Evolutionary conservation across 352 stramenopile species (phyloP), one percentile per base, ranked within the genome.

Genomic region (Globisporangium acanthophoron): DNA sequence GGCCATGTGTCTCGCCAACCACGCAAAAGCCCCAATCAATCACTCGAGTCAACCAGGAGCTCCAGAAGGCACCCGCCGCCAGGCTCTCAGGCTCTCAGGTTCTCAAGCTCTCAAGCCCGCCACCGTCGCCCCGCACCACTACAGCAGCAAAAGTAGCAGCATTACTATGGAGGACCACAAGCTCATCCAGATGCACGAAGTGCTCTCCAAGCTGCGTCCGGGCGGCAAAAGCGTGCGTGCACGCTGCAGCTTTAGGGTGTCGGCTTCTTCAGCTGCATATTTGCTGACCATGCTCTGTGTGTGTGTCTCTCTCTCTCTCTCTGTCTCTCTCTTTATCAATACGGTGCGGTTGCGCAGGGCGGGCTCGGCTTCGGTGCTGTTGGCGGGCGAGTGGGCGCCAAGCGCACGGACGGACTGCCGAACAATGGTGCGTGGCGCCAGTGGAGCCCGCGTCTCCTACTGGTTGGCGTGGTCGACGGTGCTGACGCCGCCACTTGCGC

Each of bases 151-250:
- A 1, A 27, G 24, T 27, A 27, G 24, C 24, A 27, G 24, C 24
- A 27, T 27, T 27, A 69, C 49, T n/a, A 92, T 94, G 84, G 84
- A 94, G 70, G 78, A 90, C 41, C 63, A 76, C 64, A 94, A 94
- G 76, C 81, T 94, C 52, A 78, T 92, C 56, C 70, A 84, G 58
- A 73, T 94, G 58, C 84, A 94, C 74, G 81, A 94, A 55, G 84
- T 88, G 76, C 81, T 94, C 59, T 88, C 83, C 7, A 87, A 86
- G 77, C 78, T 94, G 49, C 84, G 84, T 16, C 84, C 84, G 9
- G 81, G 83, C 41, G 84, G 84, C 58, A 94, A 92, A 58, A 87
- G 80, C 75, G 79, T 89, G 64, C 43, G 62, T 59, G 24, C 24
- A 27, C 24, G 24, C 1, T 27, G 1, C 24, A 27, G 24, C 24